phyloP scores from a whole-genome alignment of 495 filamentous ascomycete genomes.

The Xylaria palmicola region DNA sequence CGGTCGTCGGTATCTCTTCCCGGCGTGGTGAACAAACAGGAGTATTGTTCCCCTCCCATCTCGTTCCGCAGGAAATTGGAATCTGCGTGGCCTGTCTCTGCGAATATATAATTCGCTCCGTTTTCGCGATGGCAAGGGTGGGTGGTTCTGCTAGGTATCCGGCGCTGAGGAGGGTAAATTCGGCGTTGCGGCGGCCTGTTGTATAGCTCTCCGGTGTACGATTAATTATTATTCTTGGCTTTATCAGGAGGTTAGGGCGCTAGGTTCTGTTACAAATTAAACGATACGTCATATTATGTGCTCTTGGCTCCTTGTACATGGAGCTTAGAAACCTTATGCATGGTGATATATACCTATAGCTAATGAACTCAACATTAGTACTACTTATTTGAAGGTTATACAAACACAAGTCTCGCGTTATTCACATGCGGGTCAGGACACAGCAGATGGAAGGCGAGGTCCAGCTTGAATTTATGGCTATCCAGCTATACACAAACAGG shows the following conservation, averaged over 20 bases:
- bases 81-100: too few relatives aligned
- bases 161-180: neutral
- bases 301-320: too few relatives aligned
- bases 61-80: too few relatives aligned
- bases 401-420: neutral
- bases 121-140: neutral
- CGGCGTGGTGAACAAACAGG: neutral
- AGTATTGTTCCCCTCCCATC: too few relatives aligned
- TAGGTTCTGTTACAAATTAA: neutral
- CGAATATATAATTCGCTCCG: too few relatives aligned
- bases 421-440: neutral
- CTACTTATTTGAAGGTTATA: too few relatives aligned
- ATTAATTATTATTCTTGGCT: slow-evolving; percentile 6
- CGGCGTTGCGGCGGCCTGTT: neutral
- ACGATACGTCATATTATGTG: neutral
- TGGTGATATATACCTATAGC: too few relatives aligned
- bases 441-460: slow-evolving; percentile 22
- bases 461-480: slow-evolving; percentile 31
- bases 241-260: slow-evolving; percentile 3
- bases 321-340: too few relatives aligned
- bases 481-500: slow-evolving; percentile 24
- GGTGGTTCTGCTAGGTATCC: too few relatives aligned
- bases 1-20: neutral
- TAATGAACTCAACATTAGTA: too few relatives aligned
- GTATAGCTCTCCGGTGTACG: slow-evolving; percentile 10